Conservation (phyloP, 345 rosid genomes). For the Brassica napus region DNA sequence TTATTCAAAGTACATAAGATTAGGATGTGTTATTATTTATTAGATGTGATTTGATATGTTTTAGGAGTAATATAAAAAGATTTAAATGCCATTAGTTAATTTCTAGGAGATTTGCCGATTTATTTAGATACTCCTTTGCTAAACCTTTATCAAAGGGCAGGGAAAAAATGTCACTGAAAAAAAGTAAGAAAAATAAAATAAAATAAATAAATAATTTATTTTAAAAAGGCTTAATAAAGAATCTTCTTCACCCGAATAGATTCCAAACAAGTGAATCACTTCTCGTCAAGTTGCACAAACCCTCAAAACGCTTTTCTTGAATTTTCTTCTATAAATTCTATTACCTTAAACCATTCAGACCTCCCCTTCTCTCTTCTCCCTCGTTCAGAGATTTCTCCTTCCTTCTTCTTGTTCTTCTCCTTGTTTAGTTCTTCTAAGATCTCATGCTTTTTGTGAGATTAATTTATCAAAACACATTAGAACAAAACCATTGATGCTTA, state of each 20-base stretch:
- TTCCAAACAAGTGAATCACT: slow-evolving; percentile 27
- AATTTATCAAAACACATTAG: not conserved
- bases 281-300: slow-evolving; percentile 38
- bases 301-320: slow-evolving; percentile 25
- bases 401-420: slow-evolving; percentile 13
- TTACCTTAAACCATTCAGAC: slow-evolving; percentile 6
- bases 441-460: not conserved
- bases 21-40: no score
- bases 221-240: slow-evolving; percentile 7
- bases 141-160: not conserved
- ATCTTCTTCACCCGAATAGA: slow-evolving; percentile 14
- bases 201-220: not conserved
- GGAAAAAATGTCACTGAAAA: slow-evolving; percentile 12
- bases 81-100: no score
- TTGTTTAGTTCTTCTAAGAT: not conserved
- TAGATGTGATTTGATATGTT: no score
- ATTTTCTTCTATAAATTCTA: slow-evolving; percentile 51
- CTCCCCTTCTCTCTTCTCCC: slow-evolving; percentile 8
- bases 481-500: slow-evolving; percentile 63
- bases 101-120: no score
- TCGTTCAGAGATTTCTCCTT: not conserved
- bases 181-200: not conserved
- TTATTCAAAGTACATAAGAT: no score
- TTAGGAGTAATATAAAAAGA: no score
- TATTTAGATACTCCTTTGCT: not conserved